These are phyloP conservation scores for Kwoniella dendrophila DNA, from an alignment of 768 basidiomycete species.

Conservation along the genomic window DNA sequence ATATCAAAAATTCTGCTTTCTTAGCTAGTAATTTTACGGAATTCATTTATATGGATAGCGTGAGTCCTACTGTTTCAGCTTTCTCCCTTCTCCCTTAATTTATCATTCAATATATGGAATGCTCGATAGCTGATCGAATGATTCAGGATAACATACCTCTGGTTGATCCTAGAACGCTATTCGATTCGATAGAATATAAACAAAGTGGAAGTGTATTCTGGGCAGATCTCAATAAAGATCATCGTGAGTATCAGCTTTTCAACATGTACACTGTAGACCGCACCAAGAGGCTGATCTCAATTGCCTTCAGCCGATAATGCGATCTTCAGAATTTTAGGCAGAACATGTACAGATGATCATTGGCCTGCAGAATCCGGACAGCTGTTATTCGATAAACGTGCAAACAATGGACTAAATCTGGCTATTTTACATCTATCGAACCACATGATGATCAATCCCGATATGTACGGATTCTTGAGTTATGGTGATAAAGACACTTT, in stretches of 20 bases:
- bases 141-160: constrained; percentile 57
- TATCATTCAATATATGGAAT: background rate
- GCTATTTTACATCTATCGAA: constrained; percentile 57
- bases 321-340: constrained; percentile 57
- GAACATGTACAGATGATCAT: constrained; percentile 54
- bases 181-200: constrained; percentile 54
- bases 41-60: constrained; percentile 53
- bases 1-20: constrained; percentile 53
- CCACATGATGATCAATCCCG: constrained; percentile 54
- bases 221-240: constrained; percentile 59
- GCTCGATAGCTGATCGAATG: background rate
- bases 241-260: constrained; percentile 39
- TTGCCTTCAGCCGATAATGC: constrained; percentile 56
- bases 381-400: constrained; percentile 58
- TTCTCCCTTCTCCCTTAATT: background rate
- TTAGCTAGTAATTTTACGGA: constrained; percentile 49
- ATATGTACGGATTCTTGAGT: constrained; percentile 46
- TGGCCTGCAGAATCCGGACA: constrained; percentile 56
- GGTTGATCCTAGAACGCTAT: constrained; percentile 55
- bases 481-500: constrained; percentile 58
- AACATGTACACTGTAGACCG: background rate
- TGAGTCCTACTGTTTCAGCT: constrained; percentile 32
- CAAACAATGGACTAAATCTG: constrained; percentile 57
- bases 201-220: constrained; percentile 58
- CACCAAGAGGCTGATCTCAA: background rate